These are phyloP conservation scores for Starmerella sp. DNA, from an alignment of 805 yeast species.

Conservation along the genomic window DNA sequence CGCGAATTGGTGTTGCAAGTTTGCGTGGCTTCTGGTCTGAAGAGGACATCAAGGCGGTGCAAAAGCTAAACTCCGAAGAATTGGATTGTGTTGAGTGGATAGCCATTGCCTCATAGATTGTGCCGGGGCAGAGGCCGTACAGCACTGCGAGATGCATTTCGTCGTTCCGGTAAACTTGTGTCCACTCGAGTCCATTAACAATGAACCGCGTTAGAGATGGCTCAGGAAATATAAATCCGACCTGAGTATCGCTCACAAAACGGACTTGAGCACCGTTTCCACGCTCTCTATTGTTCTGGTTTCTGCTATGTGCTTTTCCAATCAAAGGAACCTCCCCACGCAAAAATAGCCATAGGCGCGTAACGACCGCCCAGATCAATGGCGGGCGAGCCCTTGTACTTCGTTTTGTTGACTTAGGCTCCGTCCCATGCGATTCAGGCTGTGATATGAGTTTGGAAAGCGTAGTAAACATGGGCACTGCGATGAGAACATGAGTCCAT, in stretches of 20 bases:
- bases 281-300: not conserved
- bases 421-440: not conserved
- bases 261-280: not conserved
- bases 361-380: not conserved
- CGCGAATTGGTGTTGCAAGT: conserved; percentile 1
- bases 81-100: not conserved
- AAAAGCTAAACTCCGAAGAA: not conserved
- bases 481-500: conserved; percentile 1
- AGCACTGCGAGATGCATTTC: conserved; percentile 4
- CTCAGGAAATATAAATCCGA: conserved; percentile 3
- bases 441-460: not conserved
- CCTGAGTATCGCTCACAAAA: conserved; percentile 5
- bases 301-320: not conserved
- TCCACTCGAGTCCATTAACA: conserved; percentile 11
- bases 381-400: not conserved
- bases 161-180: conserved; percentile 8
- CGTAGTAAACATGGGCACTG: not conserved
- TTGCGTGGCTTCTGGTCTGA: conserved; percentile 6
- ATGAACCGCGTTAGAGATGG: not conserved
- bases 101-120: conserved; percentile 3
- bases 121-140: conserved; percentile 6
- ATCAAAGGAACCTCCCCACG: not conserved
- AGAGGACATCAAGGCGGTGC: conserved; percentile 2
- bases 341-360: conserved; percentile 1
- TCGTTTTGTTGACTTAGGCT: not conserved